These are phyloP conservation scores for Botrytis fabae DNA, from an alignment of 2,329 filamentous ascomycete genomes.

Conservation along the genomic window DNA sequence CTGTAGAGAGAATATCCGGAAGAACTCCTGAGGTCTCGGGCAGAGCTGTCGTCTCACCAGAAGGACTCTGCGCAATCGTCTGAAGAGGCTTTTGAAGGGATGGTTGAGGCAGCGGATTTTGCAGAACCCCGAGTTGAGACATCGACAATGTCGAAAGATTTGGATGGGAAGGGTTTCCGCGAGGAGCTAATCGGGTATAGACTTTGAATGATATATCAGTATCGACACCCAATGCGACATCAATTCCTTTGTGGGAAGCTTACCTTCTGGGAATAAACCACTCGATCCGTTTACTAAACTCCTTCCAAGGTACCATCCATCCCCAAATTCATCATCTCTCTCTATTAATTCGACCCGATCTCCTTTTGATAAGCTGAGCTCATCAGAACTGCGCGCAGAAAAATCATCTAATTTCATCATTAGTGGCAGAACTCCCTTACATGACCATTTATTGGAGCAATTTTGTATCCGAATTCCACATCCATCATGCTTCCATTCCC, in stretches of 20 bases:
- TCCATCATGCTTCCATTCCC: neutral
- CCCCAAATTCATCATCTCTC: slow-evolving; percentile 83
- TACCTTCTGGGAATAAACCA: slow-evolving; percentile 82
- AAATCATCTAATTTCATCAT: slow-evolving; percentile 71
- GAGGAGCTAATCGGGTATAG: slow-evolving; percentile 42
- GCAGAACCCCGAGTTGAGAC: slow-evolving; percentile 25
- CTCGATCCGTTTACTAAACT: slow-evolving; percentile 72
- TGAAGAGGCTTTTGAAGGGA: neutral
- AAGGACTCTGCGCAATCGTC: neutral
- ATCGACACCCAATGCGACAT: slow-evolving; percentile 6
- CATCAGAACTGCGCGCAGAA: slow-evolving; percentile 84
- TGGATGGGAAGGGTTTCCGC: slow-evolving; percentile 38
- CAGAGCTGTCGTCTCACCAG: neutral
- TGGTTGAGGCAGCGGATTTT: slow-evolving; percentile 19
- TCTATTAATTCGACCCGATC: slow-evolving; percentile 82
- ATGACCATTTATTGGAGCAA: neutral
- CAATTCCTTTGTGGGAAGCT: slow-evolving; percentile 15
- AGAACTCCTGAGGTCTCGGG: neutral
- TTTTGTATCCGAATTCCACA: slow-evolving; percentile 21
- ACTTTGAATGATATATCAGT: slow-evolving; percentile 35
- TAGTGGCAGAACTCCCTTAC: slow-evolving; percentile 5
- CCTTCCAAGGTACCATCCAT: slow-evolving; percentile 80
- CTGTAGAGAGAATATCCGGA: slow-evolving; percentile 6
- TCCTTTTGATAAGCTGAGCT: slow-evolving; percentile 83
- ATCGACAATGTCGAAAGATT: slow-evolving; percentile 28